Conservation (phyloP, 2,329 filamentous ascomycete genomes). For the Raffaelea arxii region DNA sequence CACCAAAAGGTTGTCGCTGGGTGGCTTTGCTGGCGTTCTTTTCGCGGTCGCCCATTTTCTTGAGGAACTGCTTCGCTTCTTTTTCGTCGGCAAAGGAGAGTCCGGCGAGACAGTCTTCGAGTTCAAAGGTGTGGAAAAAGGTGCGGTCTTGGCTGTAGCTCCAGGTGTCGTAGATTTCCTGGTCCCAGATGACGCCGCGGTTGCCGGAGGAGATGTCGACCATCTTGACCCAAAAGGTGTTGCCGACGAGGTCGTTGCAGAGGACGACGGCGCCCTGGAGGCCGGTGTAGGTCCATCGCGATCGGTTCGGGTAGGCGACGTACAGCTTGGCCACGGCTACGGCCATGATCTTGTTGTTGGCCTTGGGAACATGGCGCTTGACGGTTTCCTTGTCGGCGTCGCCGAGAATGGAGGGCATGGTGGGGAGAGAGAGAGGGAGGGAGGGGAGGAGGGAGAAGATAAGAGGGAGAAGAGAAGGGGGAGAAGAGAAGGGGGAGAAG, state of each 20-base stretch:
- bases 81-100: conserved; percentile 95
- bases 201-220: conserved; percentile 82
- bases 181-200: conserved; percentile 88
- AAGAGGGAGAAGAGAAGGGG: background rate
- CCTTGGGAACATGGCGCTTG: conserved; percentile 86
- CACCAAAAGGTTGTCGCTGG: conserved; percentile 64
- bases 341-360: conserved; percentile 93
- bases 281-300: conserved; percentile 89
- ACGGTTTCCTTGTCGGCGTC: conserved; percentile 96
- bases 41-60: conserved; percentile 94
- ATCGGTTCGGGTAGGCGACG: conserved; percentile 76
- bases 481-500: background rate
- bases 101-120: conserved; percentile 83
- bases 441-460: background rate
- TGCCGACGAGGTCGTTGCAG: conserved; percentile 85
- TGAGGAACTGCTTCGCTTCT: conserved; percentile 91
- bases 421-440: conserved; percentile 2
- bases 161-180: conserved; percentile 95
- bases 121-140: conserved; percentile 96
- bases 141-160: conserved; percentile 92
- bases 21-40: conserved; percentile 91
- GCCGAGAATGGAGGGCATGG: conserved; percentile 60
- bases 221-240: conserved; percentile 96
- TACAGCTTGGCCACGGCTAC: conserved; percentile 91
- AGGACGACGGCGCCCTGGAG: conserved; percentile 86